Evolutionary conservation across 179 eudicot species (phyloP), one percentile per base, ranked within the genome.

Genomic region (Dionaea muscipula): DNA sequence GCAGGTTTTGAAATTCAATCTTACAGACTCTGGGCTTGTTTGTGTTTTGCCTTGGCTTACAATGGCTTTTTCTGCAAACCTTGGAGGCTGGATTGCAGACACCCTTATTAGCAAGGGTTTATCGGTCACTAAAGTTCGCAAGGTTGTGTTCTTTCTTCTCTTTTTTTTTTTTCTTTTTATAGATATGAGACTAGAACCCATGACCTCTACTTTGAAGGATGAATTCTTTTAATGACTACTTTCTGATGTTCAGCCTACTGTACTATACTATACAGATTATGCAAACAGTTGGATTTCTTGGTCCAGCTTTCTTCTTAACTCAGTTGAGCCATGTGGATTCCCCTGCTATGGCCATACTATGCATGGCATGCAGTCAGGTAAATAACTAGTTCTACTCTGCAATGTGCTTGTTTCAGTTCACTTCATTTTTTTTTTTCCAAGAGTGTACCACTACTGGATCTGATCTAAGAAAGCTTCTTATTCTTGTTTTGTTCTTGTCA

Each of bases 71-170:
- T 87, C 81, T 63, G 98, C 98, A 37, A 91, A 91, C 61, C 55
- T 91, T 48, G 98, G 98, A n/a, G 98, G 98, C 44, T 91, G 98
- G 98, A 84, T 91, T 77, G 98, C 98, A 9, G 98, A 91, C 63
- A 76, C 94, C 21, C 82, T 91, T 37, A 94, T 91, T 65, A 87
- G 81, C 75, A 82, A 70, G 74, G 98, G 98, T 49, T 55, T 59
- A 15, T 91, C 98, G 22, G 83, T 91, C 61, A 91, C 98, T 46
- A 57, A 53, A 1, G 98, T 91, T 50, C 85, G 98, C 18, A 91
- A 91, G 96, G 98, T 84, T 13, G 12, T 38, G 43, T 4, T 38
- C 15, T 9, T n/a, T 11, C 43, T 38, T 38, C 12, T 7, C 12
- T 8, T 38, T 3, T 38, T 2, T 38, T 2, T 38, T 13, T 8